Evolutionary conservation across 139 green algal species (phyloP).

Genomic region (Tetraselmis striata): DNA sequence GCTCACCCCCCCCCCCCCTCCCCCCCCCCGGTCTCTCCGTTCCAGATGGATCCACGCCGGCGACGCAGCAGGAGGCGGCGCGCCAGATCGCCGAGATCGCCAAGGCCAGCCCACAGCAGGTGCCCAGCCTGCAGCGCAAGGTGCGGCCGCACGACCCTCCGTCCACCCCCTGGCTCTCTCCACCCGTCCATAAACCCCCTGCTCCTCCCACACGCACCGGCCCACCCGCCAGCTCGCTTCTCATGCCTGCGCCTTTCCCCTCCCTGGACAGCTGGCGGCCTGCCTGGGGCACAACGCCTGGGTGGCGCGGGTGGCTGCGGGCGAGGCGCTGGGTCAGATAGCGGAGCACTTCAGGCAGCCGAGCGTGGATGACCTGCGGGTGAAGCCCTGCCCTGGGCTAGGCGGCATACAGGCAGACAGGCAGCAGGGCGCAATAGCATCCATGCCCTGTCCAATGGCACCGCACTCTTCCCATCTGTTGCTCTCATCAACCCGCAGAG

Average conservation of each 20-base stretch:
- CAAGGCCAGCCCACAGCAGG: constrained; percentile 57
- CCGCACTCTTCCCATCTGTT: too few relatives aligned
- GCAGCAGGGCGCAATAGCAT: background rate
- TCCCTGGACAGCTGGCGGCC: constrained; percentile 55
- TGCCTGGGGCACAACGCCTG: constrained; percentile 64
- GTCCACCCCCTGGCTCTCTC: too few relatives aligned
- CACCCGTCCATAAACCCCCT: too few relatives aligned
- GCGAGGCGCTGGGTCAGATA: constrained; percentile 63
- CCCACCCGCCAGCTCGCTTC: too few relatives aligned
- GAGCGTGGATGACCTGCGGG: constrained; percentile 35
- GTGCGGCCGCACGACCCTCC: too few relatives aligned
- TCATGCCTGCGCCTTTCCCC: too few relatives aligned
- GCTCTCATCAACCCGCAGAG: too few relatives aligned
- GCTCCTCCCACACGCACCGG: too few relatives aligned
- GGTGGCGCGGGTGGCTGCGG: constrained; percentile 74
- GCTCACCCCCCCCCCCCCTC: background rate
- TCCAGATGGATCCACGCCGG: constrained; percentile 60
- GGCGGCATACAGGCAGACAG: background rate
- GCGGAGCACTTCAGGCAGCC: constrained; percentile 65
- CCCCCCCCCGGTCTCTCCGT: too few relatives aligned
- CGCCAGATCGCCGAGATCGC: constrained; percentile 75
- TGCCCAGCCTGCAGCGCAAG: constrained; percentile 61
- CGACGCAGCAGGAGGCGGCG: constrained; percentile 64
- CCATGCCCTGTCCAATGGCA: too few relatives aligned
- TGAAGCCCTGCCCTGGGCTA: background rate